Percentiles rank a stretch among this genome's conserved stretches.
Evolutionary conservation across 441 rosid genomes (phyloP).

Genomic region (Biscutella auriculata): DNA sequence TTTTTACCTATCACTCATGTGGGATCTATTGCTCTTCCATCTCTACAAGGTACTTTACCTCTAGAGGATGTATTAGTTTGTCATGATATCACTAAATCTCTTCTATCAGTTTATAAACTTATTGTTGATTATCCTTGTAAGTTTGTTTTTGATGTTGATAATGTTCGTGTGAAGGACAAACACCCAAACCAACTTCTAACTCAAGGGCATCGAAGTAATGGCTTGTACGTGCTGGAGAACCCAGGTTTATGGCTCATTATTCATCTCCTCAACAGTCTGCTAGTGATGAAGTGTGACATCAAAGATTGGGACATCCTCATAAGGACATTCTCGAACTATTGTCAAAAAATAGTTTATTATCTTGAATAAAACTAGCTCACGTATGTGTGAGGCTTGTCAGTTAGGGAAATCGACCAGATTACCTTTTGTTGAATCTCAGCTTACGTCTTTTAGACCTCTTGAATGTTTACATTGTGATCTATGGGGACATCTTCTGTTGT

Average conservation of each 20-base stretch:
- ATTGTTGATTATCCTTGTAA: not conserved
- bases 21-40: not conserved
- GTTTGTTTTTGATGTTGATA: not conserved
- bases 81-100: not conserved
- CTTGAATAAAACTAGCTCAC: not conserved
- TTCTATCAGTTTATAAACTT: not conserved
- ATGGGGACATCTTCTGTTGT: not conserved
- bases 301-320: not conserved
- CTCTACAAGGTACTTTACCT: not conserved
- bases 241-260: not conserved
- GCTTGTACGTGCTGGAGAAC: not conserved
- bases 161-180: not conserved
- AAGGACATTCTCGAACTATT: not conserved
- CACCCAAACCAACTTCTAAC: not conserved
- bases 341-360: accelerated
- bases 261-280: not conserved
- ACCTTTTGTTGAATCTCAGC: not conserved
- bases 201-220: not conserved
- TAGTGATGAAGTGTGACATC: not conserved
- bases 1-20: not conserved
- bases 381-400: not conserved
- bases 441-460: not conserved
- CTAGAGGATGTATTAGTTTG: not conserved
- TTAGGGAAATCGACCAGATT: not conserved
- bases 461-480: not conserved